Conservation (phyloP, 805 yeast species). For the Priceomyces castillae region DNA sequence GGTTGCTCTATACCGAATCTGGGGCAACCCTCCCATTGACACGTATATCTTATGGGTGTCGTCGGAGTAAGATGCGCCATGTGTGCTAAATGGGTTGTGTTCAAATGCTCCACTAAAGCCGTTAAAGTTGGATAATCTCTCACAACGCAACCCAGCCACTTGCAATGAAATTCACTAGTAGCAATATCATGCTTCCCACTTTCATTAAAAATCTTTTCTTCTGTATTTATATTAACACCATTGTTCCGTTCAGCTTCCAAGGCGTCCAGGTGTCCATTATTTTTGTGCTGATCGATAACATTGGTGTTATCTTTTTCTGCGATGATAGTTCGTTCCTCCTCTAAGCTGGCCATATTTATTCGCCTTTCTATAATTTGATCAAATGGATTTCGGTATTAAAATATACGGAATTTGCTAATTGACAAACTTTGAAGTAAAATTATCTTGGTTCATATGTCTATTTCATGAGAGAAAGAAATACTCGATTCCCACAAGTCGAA, state of each 20-base stretch:
- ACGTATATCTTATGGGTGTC: slow-evolving; percentile 40
- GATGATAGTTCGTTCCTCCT: not conserved
- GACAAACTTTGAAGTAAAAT: too few species aligned
- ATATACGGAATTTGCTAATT: too few species aligned
- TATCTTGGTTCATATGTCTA: not conserved
- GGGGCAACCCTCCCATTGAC: slow-evolving; percentile 63
- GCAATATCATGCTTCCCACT: not conserved
- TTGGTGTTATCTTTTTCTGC: not conserved
- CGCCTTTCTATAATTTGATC: too few species aligned
- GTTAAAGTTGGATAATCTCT: slow-evolving; percentile 19
- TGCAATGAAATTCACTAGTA: slow-evolving; percentile 19
- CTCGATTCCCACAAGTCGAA: not conserved
- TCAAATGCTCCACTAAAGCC: slow-evolving; percentile 31
- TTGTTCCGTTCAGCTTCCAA: not conserved
- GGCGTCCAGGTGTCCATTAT: not conserved
- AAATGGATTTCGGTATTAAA: too few species aligned
- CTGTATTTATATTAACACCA: not conserved
- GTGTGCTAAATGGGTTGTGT: slow-evolving; percentile 26
- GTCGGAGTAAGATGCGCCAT: slow-evolving; percentile 18
- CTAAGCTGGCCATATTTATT: not conserved
- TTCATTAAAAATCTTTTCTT: not conserved
- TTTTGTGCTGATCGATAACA: not conserved
- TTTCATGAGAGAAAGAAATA: not conserved
- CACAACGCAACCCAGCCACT: slow-evolving; percentile 31
- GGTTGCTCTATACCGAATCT: slow-evolving; percentile 51